A percentile compares a stretch with the other conserved stretches of the same genome.
phyloP scores from a whole-genome alignment of 2,329 filamentous ascomycete species.

The Tolypocladium guangdongense region DNA sequence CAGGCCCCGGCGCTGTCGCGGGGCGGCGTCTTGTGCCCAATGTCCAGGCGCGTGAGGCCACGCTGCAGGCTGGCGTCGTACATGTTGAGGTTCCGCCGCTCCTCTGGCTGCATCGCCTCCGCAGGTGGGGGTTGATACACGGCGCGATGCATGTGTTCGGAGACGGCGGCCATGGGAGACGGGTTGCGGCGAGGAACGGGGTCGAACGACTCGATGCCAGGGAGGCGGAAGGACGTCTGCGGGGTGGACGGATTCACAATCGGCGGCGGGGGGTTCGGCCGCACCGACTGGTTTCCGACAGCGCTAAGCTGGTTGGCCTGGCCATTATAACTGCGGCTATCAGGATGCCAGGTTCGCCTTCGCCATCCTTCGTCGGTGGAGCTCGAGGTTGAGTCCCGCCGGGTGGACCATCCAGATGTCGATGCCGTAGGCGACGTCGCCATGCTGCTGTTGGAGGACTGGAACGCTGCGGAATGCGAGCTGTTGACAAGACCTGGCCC shows the following conservation, averaged over 20 bases:
- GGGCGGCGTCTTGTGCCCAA: conserved; percentile 40
- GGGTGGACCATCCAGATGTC: conserved; percentile 44
- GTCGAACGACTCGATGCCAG: conserved; percentile 88
- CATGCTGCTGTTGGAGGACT: conserved; percentile 47
- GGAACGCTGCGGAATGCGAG: conserved; percentile 42
- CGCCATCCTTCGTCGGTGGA: conserved; percentile 66
- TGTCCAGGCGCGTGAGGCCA: conserved; percentile 55
- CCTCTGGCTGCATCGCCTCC: conserved; percentile 26
- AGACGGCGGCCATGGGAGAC: conserved; percentile 71
- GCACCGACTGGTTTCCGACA: conserved; percentile 58
- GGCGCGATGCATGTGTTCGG: conserved; percentile 27
- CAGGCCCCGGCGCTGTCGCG: conserved; percentile 42
- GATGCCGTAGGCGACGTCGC: conserved; percentile 55
- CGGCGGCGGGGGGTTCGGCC: conserved; percentile 41
- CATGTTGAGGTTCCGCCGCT: conserved; percentile 39
- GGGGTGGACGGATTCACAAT: conserved; percentile 34
- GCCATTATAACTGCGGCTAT: conserved; percentile 52
- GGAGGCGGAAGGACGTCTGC: conserved; percentile 57
- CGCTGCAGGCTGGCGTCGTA: conserved; percentile 59
- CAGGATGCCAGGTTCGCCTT: conserved; percentile 83
- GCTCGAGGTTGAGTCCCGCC: conserved; percentile 53
- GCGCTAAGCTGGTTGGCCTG: conserved; percentile 65
- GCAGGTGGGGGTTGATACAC: conserved; percentile 14
- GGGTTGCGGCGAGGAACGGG: conserved; percentile 55
- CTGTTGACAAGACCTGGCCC: conserved; percentile 43